A percentile compares a stretch with the other conserved stretches of the same genome.
These are phyloP conservation scores for Musa beccarii DNA, from an alignment of 176 grass and related monocot species.

Conservation along the genomic window DNA sequence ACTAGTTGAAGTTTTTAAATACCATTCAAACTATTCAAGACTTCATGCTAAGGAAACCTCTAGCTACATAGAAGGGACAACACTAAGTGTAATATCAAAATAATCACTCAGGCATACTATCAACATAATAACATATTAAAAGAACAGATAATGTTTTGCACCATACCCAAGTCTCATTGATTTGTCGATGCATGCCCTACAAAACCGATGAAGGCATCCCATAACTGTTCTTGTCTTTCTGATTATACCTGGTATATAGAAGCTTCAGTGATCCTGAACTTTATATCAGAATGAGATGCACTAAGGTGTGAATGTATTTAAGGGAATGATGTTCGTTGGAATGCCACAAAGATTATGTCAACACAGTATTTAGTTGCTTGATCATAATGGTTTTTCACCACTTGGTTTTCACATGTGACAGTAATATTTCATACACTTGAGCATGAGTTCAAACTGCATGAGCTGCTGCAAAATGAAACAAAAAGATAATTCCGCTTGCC, in stretches of 20 bases:
- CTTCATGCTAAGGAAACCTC: background rate
- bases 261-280: background rate
- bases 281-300: background rate
- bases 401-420: background rate
- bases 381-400: background rate
- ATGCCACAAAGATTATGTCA: background rate
- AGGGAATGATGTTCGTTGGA: background rate
- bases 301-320: background rate
- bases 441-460: background rate
- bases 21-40: background rate
- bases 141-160: background rate
- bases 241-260: slow-evolving; percentile 28
- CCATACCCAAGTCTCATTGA: slow-evolving; percentile 31
- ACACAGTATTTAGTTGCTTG: background rate
- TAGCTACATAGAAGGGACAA: background rate
- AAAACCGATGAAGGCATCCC: slow-evolving; percentile 33
- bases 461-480: background rate
- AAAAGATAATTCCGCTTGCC: no score
- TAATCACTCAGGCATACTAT: background rate
- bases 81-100: background rate
- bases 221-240: slow-evolving; percentile 32
- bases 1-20: background rate
- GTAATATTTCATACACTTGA: background rate
- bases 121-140: slow-evolving; percentile 16
- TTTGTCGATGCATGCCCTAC: slow-evolving; percentile 31